Conservation (phyloP, 2,329 filamentous ascomycete species). For the Trichocomaceae sp. region DNA sequence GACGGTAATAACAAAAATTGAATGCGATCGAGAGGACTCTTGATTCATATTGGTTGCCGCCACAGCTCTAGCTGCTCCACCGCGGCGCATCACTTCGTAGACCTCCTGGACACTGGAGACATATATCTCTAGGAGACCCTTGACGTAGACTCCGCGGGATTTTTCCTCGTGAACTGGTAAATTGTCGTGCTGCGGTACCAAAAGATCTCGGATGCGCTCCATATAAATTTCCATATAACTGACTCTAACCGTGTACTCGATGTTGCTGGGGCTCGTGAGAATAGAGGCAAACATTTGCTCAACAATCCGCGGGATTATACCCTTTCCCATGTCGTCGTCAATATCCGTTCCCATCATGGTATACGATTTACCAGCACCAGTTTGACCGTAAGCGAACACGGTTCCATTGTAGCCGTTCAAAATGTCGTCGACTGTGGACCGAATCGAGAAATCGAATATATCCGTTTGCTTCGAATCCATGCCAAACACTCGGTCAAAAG, state of each 20-base stretch:
- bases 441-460: constrained; percentile 97
- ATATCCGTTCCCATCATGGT: constrained; percentile 98
- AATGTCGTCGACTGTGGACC: constrained; percentile 92
- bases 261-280: constrained; percentile 80
- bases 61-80: constrained; percentile 82
- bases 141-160: constrained; percentile 91
- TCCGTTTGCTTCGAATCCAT: constrained; percentile 86
- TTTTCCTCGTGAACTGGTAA: constrained; percentile 97
- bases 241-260: constrained; percentile 97
- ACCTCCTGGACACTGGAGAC: constrained; percentile 93
- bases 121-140: constrained; percentile 89
- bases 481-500: constrained; percentile 95
- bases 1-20: constrained; percentile 94
- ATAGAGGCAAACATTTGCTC: constrained; percentile 98
- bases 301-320: constrained; percentile 93
- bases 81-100: constrained; percentile 91
- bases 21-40: constrained; percentile 95
- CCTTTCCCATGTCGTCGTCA: constrained; percentile 77
- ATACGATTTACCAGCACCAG: constrained; percentile 96
- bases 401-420: constrained; percentile 99
- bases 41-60: constrained; percentile 99
- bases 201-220: constrained; percentile 91
- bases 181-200: constrained; percentile 91
- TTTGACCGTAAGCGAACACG: constrained; percentile 97
- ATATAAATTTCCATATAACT: constrained; percentile 99